Conservation (phyloP, 2,329 filamentous ascomycete genomes). For the Aspergillus felis region DNA sequence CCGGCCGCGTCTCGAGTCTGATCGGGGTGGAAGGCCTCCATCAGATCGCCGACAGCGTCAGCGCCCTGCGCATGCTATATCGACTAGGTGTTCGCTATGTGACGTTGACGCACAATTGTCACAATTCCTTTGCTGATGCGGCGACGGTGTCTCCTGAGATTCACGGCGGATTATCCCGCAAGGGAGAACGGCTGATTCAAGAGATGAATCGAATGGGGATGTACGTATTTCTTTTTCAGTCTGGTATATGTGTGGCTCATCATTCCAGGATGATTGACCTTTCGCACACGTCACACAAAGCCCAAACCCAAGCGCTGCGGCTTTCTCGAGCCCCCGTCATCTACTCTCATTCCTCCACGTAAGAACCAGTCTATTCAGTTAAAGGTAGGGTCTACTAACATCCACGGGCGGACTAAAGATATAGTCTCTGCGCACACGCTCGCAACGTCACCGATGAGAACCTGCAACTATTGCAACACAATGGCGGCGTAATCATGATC, state of each 20-base stretch:
- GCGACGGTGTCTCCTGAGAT: not conserved
- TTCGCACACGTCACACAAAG: not conserved
- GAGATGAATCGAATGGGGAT: not conserved
- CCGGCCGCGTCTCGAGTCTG: conserved; percentile 13
- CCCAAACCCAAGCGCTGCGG: not conserved
- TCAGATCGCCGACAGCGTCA: conserved; percentile 23
- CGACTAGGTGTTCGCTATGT: conserved; percentile 18
- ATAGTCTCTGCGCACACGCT: not conserved
- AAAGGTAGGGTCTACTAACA: too few species aligned
- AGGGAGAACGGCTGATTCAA: not conserved
- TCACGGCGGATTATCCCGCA: not conserved
- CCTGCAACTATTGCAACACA: not conserved
- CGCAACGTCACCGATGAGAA: not conserved
- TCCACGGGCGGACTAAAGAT: not conserved
- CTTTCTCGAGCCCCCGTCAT: not conserved
- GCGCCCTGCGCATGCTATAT: conserved; percentile 12
- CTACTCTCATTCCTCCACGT: not conserved
- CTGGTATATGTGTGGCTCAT: too few species aligned
- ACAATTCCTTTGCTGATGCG: not conserved
- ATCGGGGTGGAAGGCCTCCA: conserved; percentile 25
- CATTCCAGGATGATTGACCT: not conserved
- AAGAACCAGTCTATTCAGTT: not conserved
- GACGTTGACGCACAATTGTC: not conserved
- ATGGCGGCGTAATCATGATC: not conserved
- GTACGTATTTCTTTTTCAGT: not conserved